Conservation (phyloP, 805 yeast genomes). For the Yarrowia bubula region DNA sequence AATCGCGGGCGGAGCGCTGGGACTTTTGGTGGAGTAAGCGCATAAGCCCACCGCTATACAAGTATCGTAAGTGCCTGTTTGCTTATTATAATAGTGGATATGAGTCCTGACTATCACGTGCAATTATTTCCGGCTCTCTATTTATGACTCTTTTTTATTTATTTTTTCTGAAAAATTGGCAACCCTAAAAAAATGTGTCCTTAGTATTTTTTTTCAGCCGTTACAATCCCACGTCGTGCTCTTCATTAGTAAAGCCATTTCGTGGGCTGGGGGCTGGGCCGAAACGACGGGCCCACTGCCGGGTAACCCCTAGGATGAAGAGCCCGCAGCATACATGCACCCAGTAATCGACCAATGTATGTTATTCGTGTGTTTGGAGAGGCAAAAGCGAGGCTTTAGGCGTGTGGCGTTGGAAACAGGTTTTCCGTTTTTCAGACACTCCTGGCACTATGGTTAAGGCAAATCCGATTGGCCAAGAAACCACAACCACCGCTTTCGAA, state of each 20-base stretch:
- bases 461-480: background rate
- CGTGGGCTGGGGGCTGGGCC: constrained; percentile 8
- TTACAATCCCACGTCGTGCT: background rate
- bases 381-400: background rate
- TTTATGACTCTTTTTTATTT: background rate
- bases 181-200: background rate
- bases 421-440: background rate
- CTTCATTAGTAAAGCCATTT: background rate
- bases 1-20: constrained; percentile 19
- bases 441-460: too few relatives aligned
- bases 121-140: background rate
- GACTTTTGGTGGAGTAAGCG: constrained; percentile 4
- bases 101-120: background rate
- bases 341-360: constrained; percentile 7
- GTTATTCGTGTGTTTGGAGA: background rate
- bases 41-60: too few relatives aligned
- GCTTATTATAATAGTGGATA: background rate
- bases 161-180: background rate
- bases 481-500: background rate
- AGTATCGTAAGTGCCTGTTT: background rate
- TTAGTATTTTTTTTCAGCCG: background rate
- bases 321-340: constrained; percentile 10
- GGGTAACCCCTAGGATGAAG: constrained; percentile 1
- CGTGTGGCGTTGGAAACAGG: background rate
- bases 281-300: background rate